Evolutionary conservation across 805 yeast genomes (phyloP), one percentile per base, ranked within the genome.

Genomic region (Teunomyces barrocoloradensis): DNA sequence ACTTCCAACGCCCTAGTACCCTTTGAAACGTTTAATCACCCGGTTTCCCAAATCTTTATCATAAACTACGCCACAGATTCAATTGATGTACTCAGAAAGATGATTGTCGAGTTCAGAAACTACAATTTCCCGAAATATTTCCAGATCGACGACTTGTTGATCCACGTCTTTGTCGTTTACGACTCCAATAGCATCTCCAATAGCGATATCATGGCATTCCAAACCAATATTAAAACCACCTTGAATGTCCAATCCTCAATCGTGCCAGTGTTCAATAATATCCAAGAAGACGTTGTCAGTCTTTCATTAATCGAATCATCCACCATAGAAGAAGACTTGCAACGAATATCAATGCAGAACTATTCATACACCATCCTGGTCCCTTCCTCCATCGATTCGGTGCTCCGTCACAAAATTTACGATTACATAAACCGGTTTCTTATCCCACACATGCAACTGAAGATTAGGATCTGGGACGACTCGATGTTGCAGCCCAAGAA

Each of bases 1-100:
- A 75, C 89, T 3, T 74, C 85, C 10, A 75, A 80, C 11, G 75
- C 76, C 6, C 66, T 87, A 6, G 81, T 88, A 2, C 83, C 92
- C 1, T 89, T 87, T 60, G 97, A 92, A 63, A 84, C 89, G 4
- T 83, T 90, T 63, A 84, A 87, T 54, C 97, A 91, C 60, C 97
- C 97, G 0, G 79, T 89, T 1, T 77, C 88, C 2, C 86, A 90
- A 36, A 61, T 92, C 11, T 74, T 89, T 43, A 83, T 84, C 0
- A 71, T 89, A 3, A 79, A 88, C 18, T 73, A 50, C 44, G 61
- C 80, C 18, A 53, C 65, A 11, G 87, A 84, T 47, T 50, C 77
- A 0, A 63, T 80, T 28, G 82, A 79, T 10, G 64, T 68, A n/a
- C 82, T 94, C 4, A 74, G 85, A 44, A 78, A 76, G 15, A 61